phyloP scores from a whole-genome alignment of 2,329 filamentous ascomycete species.

The Trichoderma sp. region DNA sequence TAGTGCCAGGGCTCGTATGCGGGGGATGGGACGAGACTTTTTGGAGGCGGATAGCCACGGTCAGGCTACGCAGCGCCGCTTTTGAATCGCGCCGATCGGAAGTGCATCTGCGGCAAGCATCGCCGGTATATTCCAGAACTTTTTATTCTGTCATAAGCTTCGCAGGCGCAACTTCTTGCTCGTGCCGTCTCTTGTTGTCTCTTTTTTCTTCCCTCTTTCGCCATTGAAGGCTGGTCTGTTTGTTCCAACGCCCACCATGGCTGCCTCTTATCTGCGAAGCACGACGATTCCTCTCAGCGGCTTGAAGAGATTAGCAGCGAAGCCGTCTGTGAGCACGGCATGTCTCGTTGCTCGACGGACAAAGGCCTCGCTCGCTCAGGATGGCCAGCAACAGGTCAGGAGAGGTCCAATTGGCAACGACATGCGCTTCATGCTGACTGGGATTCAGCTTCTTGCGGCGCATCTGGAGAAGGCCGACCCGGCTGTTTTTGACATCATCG shows the following conservation, averaged over 20 bases:
- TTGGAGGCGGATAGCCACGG: slow-evolving; percentile 27
- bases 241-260: slow-evolving; percentile 42
- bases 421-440: neutral
- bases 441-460: slow-evolving; percentile 70
- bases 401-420: neutral
- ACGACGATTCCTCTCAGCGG: slow-evolving; percentile 50
- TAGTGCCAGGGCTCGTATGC: neutral
- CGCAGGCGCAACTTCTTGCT: slow-evolving; percentile 7
- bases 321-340: slow-evolving; percentile 26
- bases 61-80: slow-evolving; percentile 23
- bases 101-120: slow-evolving; percentile 2
- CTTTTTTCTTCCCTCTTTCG: neutral
- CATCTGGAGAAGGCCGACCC: slow-evolving; percentile 84
- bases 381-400: slow-evolving; percentile 62
- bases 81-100: slow-evolving; percentile 5
- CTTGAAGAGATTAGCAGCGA: slow-evolving; percentile 37
- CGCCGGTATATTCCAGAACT: neutral
- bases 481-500: slow-evolving; percentile 82
- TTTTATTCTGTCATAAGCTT: neutral
- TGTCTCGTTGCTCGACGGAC: slow-evolving; percentile 36
- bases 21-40: slow-evolving; percentile 18
- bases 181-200: neutral
- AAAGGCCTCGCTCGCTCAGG: slow-evolving; percentile 51
- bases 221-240: neutral
- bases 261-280: slow-evolving; percentile 49